Evolutionary conservation across 345 rosid species (phyloP), one percentile per base, ranked within the genome.

Genomic region (Arabidopsis arenosa): DNA sequence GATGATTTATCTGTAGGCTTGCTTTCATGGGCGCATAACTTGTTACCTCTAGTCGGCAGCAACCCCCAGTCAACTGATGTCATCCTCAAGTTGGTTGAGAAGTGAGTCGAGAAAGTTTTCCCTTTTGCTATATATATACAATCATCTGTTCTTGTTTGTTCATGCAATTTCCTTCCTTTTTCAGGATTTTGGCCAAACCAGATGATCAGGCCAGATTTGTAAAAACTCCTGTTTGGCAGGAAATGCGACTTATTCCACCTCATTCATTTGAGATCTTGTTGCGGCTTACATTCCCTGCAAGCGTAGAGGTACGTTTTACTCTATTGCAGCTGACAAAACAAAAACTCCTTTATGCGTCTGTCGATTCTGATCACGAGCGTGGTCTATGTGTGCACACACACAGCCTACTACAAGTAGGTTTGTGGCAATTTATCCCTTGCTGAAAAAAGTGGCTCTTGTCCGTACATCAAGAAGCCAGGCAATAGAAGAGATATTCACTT

Each of bases 51-150:
- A 60, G 63, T 80, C 57, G 60, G 59, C 76, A 62, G 85, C 77
- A 82, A 79, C 75, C 86, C 91, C 18, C 87, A 14, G 15, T 85
- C 88, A 49, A 85, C 88, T 69, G 91, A 89, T 80, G 33, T 82
- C 57, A 79, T 87, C 55, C 82, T 89, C 80, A 88, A 85, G 75
- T 58, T 85, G 41, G 81, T 59, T 17, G 82, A 80, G 81, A 75
- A 78, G 82, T 84, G n/a, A 41, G 45, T 41, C 45, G 1, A 41
- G 1, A 41, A 41, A 41, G 45, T 41, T 9, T 39, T 40, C 4
- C 13, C 44, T 40, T 40, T 40, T 40, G 14, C 44, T 11, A 40
- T 40, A 40, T 40, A 41, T 39, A 9, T 4, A 39, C 26, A 23
- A 23, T 23, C 26, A 23, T 23, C 26, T 23, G 26, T 1, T 23